Percentiles rank a stretch among this genome's conserved stretches.
These are phyloP conservation scores for Melaleuca alternifolia DNA, from an alignment of 345 rosid genomes.

Conservation along the genomic window DNA sequence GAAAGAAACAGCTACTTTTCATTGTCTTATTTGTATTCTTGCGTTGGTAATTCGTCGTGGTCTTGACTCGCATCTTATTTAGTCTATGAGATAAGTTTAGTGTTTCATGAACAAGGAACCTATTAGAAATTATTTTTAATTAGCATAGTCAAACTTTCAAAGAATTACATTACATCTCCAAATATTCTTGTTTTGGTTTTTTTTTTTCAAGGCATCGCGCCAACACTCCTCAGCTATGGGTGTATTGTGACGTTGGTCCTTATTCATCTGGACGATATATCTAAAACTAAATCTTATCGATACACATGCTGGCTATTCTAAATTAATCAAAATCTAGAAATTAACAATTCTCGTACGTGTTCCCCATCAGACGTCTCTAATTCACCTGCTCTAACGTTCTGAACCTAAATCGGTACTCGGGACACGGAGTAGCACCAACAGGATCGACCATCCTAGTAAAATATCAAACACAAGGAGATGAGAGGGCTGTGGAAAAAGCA, in stretches of 20 bases:
- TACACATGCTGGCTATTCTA: background rate
- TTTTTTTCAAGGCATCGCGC: background rate
- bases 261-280: background rate
- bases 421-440: background rate
- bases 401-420: background rate
- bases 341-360: background rate
- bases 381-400: background rate
- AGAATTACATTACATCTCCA: background rate
- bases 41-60: fast-evolving
- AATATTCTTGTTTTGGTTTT: background rate
- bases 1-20: background rate
- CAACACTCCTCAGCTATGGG: background rate
- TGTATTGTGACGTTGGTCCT: background rate
- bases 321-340: background rate
- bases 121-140: background rate
- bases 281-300: background rate
- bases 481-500: background rate
- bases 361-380: background rate
- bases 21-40: too few species aligned
- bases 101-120: background rate
- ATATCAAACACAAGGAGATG: background rate
- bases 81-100: background rate
- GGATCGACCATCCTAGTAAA: background rate
- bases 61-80: background rate
- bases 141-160: background rate